Percentiles rank a stretch among this genome's conserved stretches.
These are phyloP conservation scores for Suillus tomentosus DNA, from an alignment of 768 basidiomycete genomes.

Conservation along the genomic window DNA sequence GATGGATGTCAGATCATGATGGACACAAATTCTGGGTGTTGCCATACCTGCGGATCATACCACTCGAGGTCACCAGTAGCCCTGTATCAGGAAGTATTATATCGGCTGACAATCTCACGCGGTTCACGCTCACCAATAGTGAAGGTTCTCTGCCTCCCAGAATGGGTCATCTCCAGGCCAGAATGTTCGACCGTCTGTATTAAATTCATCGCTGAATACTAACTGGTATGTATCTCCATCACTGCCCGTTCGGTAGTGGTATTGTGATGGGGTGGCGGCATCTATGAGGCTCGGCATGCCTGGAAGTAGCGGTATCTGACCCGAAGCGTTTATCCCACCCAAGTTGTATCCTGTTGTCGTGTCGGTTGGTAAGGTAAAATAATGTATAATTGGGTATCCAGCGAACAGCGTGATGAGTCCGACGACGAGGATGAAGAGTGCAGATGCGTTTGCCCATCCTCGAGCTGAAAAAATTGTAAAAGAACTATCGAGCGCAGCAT, in stretches of 20 bases:
- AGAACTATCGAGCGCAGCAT: constrained; percentile 55
- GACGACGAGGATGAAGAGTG: constrained; percentile 65
- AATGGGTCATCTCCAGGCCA: constrained; percentile 81
- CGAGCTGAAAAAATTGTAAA: constrained; percentile 78
- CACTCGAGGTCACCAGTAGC: constrained; percentile 81
- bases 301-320: constrained; percentile 81
- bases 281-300: constrained; percentile 76
- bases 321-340: constrained; percentile 80
- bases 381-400: constrained; percentile 82
- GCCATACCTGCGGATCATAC: constrained; percentile 71
- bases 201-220: constrained; percentile 89
- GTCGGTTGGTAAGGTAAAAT: constrained; percentile 38
- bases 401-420: constrained; percentile 81
- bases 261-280: constrained; percentile 64
- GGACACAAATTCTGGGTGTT: constrained; percentile 3
- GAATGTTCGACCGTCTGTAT: constrained; percentile 69
- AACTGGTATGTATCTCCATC: constrained; percentile 82
- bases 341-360: constrained; percentile 68
- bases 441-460: constrained; percentile 81
- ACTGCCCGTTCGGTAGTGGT: constrained; percentile 56
- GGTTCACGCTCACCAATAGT: constrained; percentile 63
- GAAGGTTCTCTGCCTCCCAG: constrained; percentile 85
- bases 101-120: background rate
- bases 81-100: constrained; percentile 25
- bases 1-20: constrained; percentile 11